These are phyloP conservation scores for Vitis hybrid DNA, from an alignment of 177 flowering plant species.

Conservation along the genomic window DNA sequence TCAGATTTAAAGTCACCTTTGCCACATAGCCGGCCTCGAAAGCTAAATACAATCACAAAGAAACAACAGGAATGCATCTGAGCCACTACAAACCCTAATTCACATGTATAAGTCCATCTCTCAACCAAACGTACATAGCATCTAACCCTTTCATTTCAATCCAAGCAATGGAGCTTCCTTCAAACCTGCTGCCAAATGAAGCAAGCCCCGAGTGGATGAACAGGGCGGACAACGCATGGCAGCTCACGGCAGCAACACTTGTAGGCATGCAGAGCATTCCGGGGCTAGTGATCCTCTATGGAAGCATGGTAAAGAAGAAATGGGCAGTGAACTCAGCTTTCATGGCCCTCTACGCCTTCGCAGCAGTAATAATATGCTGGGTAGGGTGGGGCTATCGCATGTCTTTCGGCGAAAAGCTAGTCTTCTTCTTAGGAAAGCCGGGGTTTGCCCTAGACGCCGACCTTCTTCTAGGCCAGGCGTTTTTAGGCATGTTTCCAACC, in stretches of 20 bases:
- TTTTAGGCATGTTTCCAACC: conserved; percentile 29
- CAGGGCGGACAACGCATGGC: conserved; percentile 36
- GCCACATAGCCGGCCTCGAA: no score
- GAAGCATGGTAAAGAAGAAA: conserved; percentile 23
- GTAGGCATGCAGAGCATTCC: conserved; percentile 30
- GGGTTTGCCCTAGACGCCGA: conserved; percentile 23
- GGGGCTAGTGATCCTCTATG: conserved; percentile 31
- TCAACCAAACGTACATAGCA: no score
- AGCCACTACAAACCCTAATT: no score
- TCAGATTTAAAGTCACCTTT: no score
- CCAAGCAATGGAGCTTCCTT: conserved; percentile 19
- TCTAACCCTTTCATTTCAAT: not conserved
- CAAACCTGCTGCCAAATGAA: conserved; percentile 20
- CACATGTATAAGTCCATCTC: not conserved
- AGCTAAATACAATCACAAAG: no score
- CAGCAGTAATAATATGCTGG: conserved; percentile 32
- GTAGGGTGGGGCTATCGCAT: conserved; percentile 36
- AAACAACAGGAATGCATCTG: no score
- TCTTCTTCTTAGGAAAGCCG: conserved; percentile 26
- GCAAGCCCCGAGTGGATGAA: conserved; percentile 29
- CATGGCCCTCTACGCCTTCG: conserved; percentile 45
- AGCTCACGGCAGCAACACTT: conserved; percentile 29
- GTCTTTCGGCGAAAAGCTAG: conserved; percentile 31
- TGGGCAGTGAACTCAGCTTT: conserved; percentile 38
- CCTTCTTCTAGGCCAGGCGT: conserved; percentile 22